Evolutionary conservation across 495 filamentous ascomycete species (phyloP), one percentile per base, ranked within the genome.

Genomic region (Bombardia bombarda): DNA sequence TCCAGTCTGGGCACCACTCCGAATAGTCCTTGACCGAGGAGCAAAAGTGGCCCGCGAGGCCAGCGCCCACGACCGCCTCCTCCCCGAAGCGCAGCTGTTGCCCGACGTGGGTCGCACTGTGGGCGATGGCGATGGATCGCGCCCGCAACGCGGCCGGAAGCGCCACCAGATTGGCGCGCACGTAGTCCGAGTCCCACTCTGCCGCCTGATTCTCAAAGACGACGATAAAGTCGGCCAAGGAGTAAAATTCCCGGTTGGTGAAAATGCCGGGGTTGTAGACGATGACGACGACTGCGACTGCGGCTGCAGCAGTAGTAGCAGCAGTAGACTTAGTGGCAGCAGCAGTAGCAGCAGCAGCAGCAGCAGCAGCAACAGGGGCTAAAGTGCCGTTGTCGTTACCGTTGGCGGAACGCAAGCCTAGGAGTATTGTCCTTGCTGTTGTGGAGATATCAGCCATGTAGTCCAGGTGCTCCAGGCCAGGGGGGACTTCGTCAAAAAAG

Each of bases 181-280:
- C 51, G 32, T 53, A 50, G 22, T 20, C 25, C 3, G 42, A 41
- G 30, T 45, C 40, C 49, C 55, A 60, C 20, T 43, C 36, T 7
- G 12, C 32, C 28, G 34, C 47, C 7, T 13, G 34, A 37, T 62
- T 57, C 46, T 62, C 59, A 28, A 58, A 62, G 4, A 51, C 43
- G 3, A 54, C 53, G 9, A 62, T 42, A 13, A 44, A 51, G 43
- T 60, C 57, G 14, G 56, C 49, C 1, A 41, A 39, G 16, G 46
- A 40, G 34, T 49, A 61, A 30, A 44, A 56, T 1, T 19, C 30
- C 13, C 24, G 25, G 16, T 54, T 37, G 10, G 51, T 45, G 34
- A 53, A 48, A 8, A 60, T 46, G 2, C 57, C 59, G 21, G 54
- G 59, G 41, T 60, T 62, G 49, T 52, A 57, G 22, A 51, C 42